Evolutionary conservation across 2,329 filamentous ascomycete species (phyloP).

Genomic region (Ploettnerulaceae sp.): DNA sequence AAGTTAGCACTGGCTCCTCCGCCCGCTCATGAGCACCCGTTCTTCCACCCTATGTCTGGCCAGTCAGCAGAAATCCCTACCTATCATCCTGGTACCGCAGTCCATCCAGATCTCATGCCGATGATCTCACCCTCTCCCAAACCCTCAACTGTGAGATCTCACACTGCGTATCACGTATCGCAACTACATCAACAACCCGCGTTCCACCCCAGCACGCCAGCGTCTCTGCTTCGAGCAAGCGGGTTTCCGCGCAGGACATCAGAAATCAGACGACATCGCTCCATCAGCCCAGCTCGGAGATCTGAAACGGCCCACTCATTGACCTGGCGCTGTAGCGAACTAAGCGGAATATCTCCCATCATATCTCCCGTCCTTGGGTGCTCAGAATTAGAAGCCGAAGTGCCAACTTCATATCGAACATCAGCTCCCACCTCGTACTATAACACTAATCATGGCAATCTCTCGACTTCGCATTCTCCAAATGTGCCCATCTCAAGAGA

Average conservation of each 20-base stretch:
- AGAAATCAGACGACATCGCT: not conserved
- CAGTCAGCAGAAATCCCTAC: slow-evolving; percentile 12
- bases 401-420: slow-evolving; percentile 5
- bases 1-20: slow-evolving; percentile 14
- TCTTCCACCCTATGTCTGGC: slow-evolving; percentile 18
- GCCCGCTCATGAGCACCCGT: slow-evolving; percentile 19
- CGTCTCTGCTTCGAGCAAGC: not conserved
- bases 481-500: not conserved
- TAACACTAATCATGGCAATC: not conserved
- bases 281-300: not conserved
- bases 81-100: slow-evolving; percentile 9
- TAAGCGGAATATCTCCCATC: not conserved
- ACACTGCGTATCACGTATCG: slow-evolving; percentile 19
- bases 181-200: slow-evolving; percentile 9
- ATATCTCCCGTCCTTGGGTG: slow-evolving; percentile 8
- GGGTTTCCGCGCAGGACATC: not conserved
- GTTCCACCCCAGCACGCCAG: no score
- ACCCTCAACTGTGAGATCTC: no score
- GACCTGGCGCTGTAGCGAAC: slow-evolving; percentile 2
- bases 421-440: not conserved
- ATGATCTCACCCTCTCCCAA: slow-evolving; percentile 5
- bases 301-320: not conserved
- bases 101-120: slow-evolving; percentile 6
- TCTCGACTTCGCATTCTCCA: not conserved
- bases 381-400: slow-evolving; percentile 16